Evolutionary conservation across 306 rosid species (phyloP), one percentile per base, ranked within the genome.

Genomic region (Quercus suber): DNA sequence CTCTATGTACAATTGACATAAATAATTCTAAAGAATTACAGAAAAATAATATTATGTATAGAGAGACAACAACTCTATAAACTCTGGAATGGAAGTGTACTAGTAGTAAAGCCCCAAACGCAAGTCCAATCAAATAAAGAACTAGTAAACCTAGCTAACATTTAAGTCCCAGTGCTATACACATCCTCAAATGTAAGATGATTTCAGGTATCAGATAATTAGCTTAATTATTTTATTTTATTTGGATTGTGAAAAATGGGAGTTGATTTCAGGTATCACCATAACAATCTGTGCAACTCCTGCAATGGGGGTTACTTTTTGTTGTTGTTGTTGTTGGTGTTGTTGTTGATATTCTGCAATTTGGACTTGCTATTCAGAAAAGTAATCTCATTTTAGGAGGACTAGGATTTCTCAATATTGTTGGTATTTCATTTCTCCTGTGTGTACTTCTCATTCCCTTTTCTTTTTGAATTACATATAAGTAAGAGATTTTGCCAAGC

Each of bases 231-330:
- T 57, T 31, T 74, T 60, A 31, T 56, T 68, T 68, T 78, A 72
- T 79, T 81, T 67, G 69, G 64, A 41, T 74, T 59, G 68, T 74
- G n/a, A 77, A 73, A 78, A 73, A 73, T 70, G 70, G 73, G 80
- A 59, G 69, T 80, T 76, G 35, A 81, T 81, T 49, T 79, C 21
- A 43, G 59, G 9, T 67, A 67, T 67, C 71, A 1, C 51, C 35
- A 35, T 33, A 23, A 3, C 11, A 67, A 35, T 35, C 27, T 67
- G 25, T 45, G 21, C 18, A 59, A 21, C n/a, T 35, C 52, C n/a
- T 67, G 25, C 45, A 27, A 28, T 14, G 10, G 69, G 69, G 20
- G 18, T 41, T 41, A 41, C 53, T 12, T n/a, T 73, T 25, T 49
- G 74, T 49, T 73, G 28, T 27, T 27, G 28, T 21, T 21, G 21